Conservation (phyloP, 139 green algal species). For the Chlorella sp. region DNA sequence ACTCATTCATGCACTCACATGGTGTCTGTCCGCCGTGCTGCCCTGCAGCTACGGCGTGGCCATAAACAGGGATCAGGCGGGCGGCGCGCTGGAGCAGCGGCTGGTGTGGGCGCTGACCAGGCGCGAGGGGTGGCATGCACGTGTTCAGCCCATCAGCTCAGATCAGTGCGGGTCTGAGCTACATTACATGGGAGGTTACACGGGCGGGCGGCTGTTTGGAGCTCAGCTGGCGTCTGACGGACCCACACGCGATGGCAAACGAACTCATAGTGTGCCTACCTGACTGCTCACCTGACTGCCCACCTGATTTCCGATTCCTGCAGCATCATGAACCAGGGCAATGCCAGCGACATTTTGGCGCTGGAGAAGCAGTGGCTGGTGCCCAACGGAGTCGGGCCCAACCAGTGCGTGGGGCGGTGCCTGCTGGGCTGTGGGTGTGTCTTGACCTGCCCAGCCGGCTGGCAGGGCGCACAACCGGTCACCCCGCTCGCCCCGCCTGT, state of each 20-base stretch:
- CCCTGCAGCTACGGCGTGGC: background rate
- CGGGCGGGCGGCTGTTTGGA: background rate
- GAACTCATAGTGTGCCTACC: background rate
- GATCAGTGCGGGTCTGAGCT: background rate
- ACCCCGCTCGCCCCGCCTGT: too few species aligned
- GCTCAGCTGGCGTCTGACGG: too few species aligned
- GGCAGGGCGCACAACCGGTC: too few species aligned
- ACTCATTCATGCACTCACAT: background rate
- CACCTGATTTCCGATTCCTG: background rate
- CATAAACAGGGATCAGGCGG: background rate
- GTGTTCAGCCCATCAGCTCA: background rate
- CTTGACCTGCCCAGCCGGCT: too few species aligned
- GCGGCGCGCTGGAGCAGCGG: background rate
- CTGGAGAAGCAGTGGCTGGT: conserved; percentile 29
- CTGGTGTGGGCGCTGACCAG: background rate
- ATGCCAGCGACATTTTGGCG: conserved; percentile 1
- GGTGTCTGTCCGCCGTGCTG: background rate
- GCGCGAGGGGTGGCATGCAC: background rate
- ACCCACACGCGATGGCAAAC: background rate
- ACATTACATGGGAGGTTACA: background rate
- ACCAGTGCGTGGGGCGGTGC: background rate
- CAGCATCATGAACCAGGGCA: conserved; percentile 21
- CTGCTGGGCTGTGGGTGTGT: background rate
- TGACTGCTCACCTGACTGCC: background rate
- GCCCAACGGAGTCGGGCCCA: background rate